Evolutionary conservation across 2,329 filamentous ascomycete genomes (phyloP), one percentile per base, ranked within the genome.

Genomic region (Shiraia sp.): DNA sequence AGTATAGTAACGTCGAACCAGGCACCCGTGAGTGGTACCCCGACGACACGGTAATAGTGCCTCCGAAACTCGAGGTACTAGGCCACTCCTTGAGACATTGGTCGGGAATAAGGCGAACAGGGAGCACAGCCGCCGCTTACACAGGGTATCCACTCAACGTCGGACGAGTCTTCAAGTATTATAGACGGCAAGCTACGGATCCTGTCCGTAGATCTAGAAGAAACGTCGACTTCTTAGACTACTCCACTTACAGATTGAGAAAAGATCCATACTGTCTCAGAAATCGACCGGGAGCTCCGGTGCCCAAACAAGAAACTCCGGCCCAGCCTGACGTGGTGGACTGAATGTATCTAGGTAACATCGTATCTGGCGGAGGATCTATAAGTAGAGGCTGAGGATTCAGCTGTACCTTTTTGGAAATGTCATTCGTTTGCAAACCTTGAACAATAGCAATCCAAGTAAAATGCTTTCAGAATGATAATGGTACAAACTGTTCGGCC

Each of bases 41-140:
- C 4, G 4, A 16, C 1, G 49, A 54, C 10, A 50, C 39, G 1
- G 32, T 40, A 10, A 14, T 50, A 7, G 22, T 49, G 2, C 50
- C 53, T 1, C 50, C 53, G 4, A 29, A 39, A 19, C 35, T 56
- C 2, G 40, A 46, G 1, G 50, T 54, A 2, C 23, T 56, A 3
- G 53, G 48, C 8, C 50, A 56, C 19, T 36, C 38, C 22, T 35
- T 54, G 19, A 40, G 24, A 15, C 38, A 56, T 23, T 54, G 53
- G 53, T 45, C 50, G 7, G 48, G 50, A 4, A 17, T 56, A 2
- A 41, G 48, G n/a, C 7, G 16, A 6, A 34, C 45, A 17, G 36
- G 42, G 1, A 47, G 36, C 16, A 42, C 34, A 10, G 35, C 31
- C 9, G 38, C 52, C n/a, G 47, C 42, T 13, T 29, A 47, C 9